Conservation (phyloP, 805 yeast species). For the Dipodascus geniculatus region DNA sequence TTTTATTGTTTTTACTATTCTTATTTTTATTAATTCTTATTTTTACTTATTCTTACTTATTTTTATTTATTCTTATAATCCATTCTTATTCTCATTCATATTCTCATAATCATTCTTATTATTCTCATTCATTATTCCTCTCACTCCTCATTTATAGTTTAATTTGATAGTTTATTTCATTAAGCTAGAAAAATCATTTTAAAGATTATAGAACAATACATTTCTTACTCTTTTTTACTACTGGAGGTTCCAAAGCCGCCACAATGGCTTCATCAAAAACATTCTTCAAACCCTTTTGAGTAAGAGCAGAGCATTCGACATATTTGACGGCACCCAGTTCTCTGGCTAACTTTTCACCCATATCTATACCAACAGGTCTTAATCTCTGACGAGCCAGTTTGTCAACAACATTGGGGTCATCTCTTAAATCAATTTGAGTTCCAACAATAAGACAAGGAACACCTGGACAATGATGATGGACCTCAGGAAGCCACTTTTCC, state of each 20-base stretch:
- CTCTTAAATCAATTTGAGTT: constrained; percentile 90
- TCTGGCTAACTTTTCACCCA: constrained; percentile 87
- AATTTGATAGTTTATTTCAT: too few species aligned
- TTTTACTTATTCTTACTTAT: too few species aligned
- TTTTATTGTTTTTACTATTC: too few species aligned
- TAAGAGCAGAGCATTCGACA: constrained; percentile 95
- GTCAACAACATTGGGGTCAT: constrained; percentile 82
- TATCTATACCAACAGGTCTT: constrained; percentile 72
- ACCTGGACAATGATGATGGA: constrained; percentile 96
- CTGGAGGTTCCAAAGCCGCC: constrained; percentile 96
- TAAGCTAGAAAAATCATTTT: too few species aligned
- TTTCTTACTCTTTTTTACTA: constrained; percentile 60
- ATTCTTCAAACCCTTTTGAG: constrained; percentile 92
- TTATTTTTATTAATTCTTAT: too few species aligned
- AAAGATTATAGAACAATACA: constrained; percentile 78
- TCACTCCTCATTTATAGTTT: too few species aligned
- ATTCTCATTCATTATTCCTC: too few species aligned
- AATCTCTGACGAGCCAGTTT: constrained; percentile 84
- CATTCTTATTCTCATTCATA: too few species aligned
- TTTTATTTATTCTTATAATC: too few species aligned
- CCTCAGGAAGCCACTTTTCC: constrained; percentile 98
- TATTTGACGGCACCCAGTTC: constrained; percentile 92
- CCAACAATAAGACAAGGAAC: constrained; percentile 96
- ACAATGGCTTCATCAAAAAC: constrained; percentile 99
- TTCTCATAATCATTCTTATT: too few species aligned